Conservation (phyloP, 2,329 filamentous ascomycete genomes). For the Aspergillus alliaceus region DNA sequence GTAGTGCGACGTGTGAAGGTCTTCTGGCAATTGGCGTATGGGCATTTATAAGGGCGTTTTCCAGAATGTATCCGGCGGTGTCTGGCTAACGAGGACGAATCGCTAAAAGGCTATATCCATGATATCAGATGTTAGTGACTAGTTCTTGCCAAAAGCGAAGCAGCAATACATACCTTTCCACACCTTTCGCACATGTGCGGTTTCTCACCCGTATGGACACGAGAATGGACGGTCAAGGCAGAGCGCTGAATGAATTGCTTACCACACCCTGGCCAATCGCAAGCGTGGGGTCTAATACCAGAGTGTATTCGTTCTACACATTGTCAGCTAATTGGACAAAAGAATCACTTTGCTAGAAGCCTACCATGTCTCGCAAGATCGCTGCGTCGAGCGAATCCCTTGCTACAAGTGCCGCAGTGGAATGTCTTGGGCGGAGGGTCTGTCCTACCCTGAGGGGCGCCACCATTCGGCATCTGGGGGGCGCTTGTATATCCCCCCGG, state of each 20-base stretch:
- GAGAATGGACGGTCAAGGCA: constrained; percentile 89
- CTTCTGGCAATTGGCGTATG: constrained; percentile 96
- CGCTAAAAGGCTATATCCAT: constrained; percentile 78
- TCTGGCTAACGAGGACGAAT: constrained; percentile 88
- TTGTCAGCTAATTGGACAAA: background rate
- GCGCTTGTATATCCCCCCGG: constrained; percentile 48
- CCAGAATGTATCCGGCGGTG: constrained; percentile 95
- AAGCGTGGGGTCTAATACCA: constrained; percentile 85
- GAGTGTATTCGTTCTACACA: constrained; percentile 86
- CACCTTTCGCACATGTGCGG: constrained; percentile 97
- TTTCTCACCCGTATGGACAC: constrained; percentile 97
- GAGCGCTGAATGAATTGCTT: constrained; percentile 98
- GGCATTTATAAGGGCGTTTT: constrained; percentile 95
- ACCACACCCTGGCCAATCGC: constrained; percentile 82
- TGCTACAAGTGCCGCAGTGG: constrained; percentile 83
- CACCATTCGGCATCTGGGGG: constrained; percentile 47
- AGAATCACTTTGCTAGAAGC: constrained; percentile 27
- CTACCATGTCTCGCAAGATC: constrained; percentile 92
- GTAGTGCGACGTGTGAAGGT: constrained; percentile 96
- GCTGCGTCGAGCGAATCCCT: constrained; percentile 89
- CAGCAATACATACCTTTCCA: constrained; percentile 70
- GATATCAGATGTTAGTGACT: background rate
- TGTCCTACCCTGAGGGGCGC: constrained; percentile 44
- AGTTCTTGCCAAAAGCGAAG: no score
- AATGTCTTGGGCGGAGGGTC: constrained; percentile 70